Evolutionary conservation across 2,329 filamentous ascomycete genomes (phyloP).

Genomic region (Aureobasidium mangrovei): DNA sequence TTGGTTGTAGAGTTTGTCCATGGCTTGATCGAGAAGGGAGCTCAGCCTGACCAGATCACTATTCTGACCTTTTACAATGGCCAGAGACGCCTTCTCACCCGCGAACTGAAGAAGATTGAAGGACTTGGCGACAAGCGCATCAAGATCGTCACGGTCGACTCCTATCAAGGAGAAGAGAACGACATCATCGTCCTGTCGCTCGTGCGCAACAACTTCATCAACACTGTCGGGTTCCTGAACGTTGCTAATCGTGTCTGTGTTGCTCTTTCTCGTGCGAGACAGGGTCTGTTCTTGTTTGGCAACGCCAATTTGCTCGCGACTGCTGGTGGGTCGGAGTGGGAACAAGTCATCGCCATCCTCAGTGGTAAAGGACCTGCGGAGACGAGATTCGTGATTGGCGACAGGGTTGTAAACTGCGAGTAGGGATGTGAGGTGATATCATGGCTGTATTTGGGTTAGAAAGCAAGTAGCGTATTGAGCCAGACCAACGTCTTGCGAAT

Average conservation of each 20-base stretch:
- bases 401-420: background rate
- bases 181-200: slow-evolving; percentile 73
- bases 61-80: slow-evolving; percentile 83
- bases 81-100: slow-evolving; percentile 59
- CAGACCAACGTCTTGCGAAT: no score
- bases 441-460: no score
- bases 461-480: no score
- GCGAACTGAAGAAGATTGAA: slow-evolving; percentile 30
- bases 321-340: slow-evolving; percentile 3
- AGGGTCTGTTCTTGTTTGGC: slow-evolving; percentile 79
- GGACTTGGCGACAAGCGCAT: slow-evolving; percentile 24
- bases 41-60: slow-evolving; percentile 55
- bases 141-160: slow-evolving; percentile 70
- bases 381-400: background rate
- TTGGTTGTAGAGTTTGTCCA: slow-evolving; percentile 67
- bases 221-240: slow-evolving; percentile 63
- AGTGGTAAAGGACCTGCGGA: background rate
- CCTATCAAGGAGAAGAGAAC: slow-evolving; percentile 87
- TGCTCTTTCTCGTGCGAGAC: slow-evolving; percentile 59
- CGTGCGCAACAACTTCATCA: slow-evolving; percentile 56
- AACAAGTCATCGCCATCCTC: slow-evolving; percentile 4
- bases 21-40: slow-evolving; percentile 63
- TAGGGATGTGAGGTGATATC: no score
- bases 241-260: slow-evolving; percentile 56
- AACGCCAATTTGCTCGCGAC: slow-evolving; percentile 49